Percentiles rank a stretch among this genome's conserved stretches.
phyloP scores from a whole-genome alignment of 805 yeast species.

The Candida pseudofarinosa region DNA sequence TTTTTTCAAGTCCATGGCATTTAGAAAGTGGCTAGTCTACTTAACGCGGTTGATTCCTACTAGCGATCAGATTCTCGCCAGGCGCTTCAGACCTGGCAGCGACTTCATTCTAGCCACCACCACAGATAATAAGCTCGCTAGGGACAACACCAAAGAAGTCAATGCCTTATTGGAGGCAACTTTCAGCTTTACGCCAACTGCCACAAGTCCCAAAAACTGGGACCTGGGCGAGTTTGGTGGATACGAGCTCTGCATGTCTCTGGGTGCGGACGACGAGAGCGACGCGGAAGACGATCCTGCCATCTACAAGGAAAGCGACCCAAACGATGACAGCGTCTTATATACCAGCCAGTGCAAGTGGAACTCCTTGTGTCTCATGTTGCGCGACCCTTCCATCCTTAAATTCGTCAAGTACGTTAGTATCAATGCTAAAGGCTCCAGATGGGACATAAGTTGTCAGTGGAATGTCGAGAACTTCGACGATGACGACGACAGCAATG shows the following conservation, averaged over 20 bases:
- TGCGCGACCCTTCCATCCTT: constrained; percentile 81
- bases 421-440: constrained; percentile 77
- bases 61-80: constrained; percentile 63
- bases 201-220: constrained; percentile 62
- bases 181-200: constrained; percentile 70
- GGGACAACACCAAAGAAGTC: constrained; percentile 32
- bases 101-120: constrained; percentile 90
- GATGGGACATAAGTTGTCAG: constrained; percentile 85
- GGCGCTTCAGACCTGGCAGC: constrained; percentile 92
- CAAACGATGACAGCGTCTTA: constrained; percentile 69
- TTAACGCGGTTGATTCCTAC: constrained; percentile 61
- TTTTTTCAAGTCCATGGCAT: constrained; percentile 57
- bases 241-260: constrained; percentile 85
- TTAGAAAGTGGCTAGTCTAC: constrained; percentile 62
- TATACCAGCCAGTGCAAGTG: constrained; percentile 77
- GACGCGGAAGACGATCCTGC: constrained; percentile 72
- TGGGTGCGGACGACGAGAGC: constrained; percentile 43
- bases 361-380: constrained; percentile 74
- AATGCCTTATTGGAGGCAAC: constrained; percentile 70
- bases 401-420: constrained; percentile 92
- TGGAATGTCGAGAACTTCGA: constrained; percentile 65
- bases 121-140: constrained; percentile 35
- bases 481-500: constrained; percentile 23
- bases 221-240: constrained; percentile 90
- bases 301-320: constrained; percentile 54